These are phyloP conservation scores for Rhododendron williamsianum DNA, from an alignment of 148 eudicot genomes.

Conservation along the genomic window DNA sequence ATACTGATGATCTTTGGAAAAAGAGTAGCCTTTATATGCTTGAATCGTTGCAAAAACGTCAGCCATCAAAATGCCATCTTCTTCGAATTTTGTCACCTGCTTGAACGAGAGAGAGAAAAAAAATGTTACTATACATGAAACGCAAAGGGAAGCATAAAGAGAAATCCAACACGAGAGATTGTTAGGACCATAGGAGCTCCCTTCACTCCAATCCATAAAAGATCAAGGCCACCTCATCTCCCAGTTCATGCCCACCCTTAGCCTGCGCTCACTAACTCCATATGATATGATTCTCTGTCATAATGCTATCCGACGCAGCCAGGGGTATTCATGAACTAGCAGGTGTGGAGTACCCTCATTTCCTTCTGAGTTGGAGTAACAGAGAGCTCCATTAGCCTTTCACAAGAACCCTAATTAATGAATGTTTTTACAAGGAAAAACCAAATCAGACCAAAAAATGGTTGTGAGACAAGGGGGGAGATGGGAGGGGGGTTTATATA, in stretches of 20 bases:
- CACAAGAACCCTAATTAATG: neutral
- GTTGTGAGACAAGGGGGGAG: neutral
- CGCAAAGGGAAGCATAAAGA: neutral
- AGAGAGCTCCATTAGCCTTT: conserved; percentile 13
- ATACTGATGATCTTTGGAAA: neutral
- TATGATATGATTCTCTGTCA: neutral
- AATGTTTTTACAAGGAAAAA: neutral
- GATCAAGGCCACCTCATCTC: conserved; percentile 31
- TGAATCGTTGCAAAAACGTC: neutral
- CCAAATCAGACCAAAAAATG: neutral
- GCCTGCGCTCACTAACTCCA: neutral
- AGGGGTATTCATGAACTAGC: conserved; percentile 27
- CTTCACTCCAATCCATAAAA: conserved; percentile 25
- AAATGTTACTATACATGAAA: neutral
- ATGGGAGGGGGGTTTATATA: conserved; percentile 4
- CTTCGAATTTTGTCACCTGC: neutral
- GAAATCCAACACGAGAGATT: neutral
- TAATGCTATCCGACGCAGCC: neutral
- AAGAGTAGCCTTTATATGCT: neutral
- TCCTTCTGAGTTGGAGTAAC: conserved; percentile 17
- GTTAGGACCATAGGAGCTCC: conserved; percentile 21
- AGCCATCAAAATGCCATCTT: neutral
- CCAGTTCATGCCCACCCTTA: conserved; percentile 31
- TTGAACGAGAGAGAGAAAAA: neutral
- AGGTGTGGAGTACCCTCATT: conserved; percentile 17